These are phyloP conservation scores for Coprinopsis strossmayeri DNA, from an alignment of 768 basidiomycete species.

Conservation along the genomic window DNA sequence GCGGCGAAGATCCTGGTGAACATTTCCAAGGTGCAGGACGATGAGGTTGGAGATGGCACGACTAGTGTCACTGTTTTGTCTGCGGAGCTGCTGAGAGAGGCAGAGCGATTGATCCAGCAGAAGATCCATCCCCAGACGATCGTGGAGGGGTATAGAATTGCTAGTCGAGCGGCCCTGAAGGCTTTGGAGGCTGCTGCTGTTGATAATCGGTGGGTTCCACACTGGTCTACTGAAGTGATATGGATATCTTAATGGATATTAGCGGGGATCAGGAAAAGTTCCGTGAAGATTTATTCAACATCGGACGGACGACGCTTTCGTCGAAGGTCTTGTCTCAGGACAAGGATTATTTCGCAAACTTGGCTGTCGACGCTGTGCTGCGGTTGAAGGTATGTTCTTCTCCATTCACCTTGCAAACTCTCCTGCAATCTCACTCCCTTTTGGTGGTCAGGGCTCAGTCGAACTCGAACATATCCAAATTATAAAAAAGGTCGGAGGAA, in stretches of 20 bases:
- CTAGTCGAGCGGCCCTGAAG: conserved; percentile 74
- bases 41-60: conserved; percentile 96
- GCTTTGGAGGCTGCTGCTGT: conserved; percentile 79
- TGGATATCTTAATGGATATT: not conserved
- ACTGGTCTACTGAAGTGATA: not conserved
- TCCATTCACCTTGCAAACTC: not conserved
- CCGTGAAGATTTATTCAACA: conserved; percentile 90
- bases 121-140: conserved; percentile 99
- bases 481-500: conserved; percentile 99
- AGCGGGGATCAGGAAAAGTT: conserved; percentile 72
- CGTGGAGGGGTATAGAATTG: conserved; percentile 93
- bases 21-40: conserved; percentile 99
- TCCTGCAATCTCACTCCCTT: not conserved
- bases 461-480: conserved; percentile 98
- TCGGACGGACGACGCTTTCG: conserved; percentile 91
- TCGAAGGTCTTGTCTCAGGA: conserved; percentile 96
- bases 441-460: conserved; percentile 71
- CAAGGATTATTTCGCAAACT: conserved; percentile 96
- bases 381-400: conserved; percentile 61
- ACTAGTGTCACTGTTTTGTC: conserved; percentile 90
- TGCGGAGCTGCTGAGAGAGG: conserved; percentile 87
- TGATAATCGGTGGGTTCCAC: conserved; percentile 70
- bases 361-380: conserved; percentile 95
- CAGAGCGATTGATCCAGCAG: conserved; percentile 86
- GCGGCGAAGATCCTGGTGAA: conserved; percentile 99